Base-by-base conservation (phyloP, 768 basidiomycete species). In the Xerocomellus chrysenteron region DNA sequence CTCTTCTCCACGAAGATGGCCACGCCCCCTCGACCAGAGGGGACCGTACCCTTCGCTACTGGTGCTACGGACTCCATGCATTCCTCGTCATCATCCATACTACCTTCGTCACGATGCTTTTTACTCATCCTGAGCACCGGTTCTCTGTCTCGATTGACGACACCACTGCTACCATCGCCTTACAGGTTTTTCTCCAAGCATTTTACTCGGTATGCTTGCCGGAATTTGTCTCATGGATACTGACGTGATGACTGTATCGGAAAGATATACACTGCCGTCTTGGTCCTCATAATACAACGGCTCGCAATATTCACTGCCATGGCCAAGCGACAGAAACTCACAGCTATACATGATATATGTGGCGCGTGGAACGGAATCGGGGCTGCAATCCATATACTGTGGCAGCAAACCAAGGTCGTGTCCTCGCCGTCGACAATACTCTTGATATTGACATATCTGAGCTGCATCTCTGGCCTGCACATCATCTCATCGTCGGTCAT, bases 291-390 rank as follows among this genome's bases (percentile, higher is more conserved):
- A 1, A 62, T 58, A 4, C 65, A 66, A 30, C 54, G 30, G 17
- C 57, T 68, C 6, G 54, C 47, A 13, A 21, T 64, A 45, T 57
- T 48, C 12, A 30, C 40, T 4, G 39, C 14, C 17, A 46, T 68
- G 39, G 4, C 30, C 2, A 47, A 40, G 17, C 42, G 30, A 7
- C 63, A 58, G 43, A 65, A 54, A 6, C 55, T 68, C 28, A 65
- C 68, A 2, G 52, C 55, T 0, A 42, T 59, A 3, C 68, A 69
- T 14, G 68, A 68, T 21, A 53, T 54, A 16, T 43, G 24, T 2
- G 41, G 54, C 3, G 63, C 68, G 10, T 68, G 68, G 68, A 54
- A 47, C 2, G 65, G 68, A n/a, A 57, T 69, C 24, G 68, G 68
- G 3, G 57, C 65, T 4, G 60, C 68, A 1, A 56, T 61, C 32